Percentiles rank a stretch among this genome's conserved stretches.
phyloP scores from a whole-genome alignment of 2,329 filamentous ascomycete species.

The Parafenestella ontariensis region DNA sequence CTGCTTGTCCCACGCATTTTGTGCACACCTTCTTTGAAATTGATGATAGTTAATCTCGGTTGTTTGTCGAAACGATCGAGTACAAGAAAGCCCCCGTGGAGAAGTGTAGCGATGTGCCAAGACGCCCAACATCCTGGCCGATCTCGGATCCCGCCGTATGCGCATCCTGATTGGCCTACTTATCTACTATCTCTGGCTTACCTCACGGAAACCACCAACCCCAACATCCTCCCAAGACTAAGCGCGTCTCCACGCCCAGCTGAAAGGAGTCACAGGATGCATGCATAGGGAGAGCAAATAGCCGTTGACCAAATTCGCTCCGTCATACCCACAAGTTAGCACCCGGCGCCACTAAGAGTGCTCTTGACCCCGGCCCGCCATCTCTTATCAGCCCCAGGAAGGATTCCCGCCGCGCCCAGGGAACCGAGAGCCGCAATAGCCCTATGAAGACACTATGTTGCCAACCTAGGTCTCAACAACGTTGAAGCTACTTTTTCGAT shows the following conservation, averaged over 20 bases:
- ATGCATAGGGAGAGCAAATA: constrained; percentile 18
- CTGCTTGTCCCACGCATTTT: not conserved
- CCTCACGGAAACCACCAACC: constrained; percentile 32
- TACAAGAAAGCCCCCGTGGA: constrained; percentile 14
- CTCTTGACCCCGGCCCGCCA: constrained; percentile 3
- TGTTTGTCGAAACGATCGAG: constrained; percentile 23
- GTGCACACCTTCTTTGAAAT: too few relatives aligned
- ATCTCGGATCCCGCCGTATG: constrained; percentile 6
- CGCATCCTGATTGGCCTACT: constrained; percentile 23
- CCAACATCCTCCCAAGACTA: constrained; percentile 8
- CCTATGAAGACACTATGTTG: constrained; percentile 7
- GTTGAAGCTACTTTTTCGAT: constrained; percentile 6
- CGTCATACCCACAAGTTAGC: constrained; percentile 8
- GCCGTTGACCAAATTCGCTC: constrained; percentile 7
- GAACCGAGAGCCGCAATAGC: constrained; percentile 4
- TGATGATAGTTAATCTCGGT: too few relatives aligned
- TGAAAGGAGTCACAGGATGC: not conserved
- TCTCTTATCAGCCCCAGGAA: constrained; percentile 32
- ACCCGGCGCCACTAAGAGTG: constrained; percentile 10
- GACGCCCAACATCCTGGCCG: constrained; percentile 3
- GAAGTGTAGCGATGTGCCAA: not conserved
- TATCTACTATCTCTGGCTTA: constrained; percentile 33
- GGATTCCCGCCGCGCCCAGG: constrained; percentile 12
- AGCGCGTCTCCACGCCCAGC: constrained; percentile 24
- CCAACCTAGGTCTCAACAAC: constrained; percentile 15